Evolutionary conservation across 1,139 yeast genomes (phyloP), one percentile per base, ranked within the genome.

Genomic region (Wickerhamomyces sp.): DNA sequence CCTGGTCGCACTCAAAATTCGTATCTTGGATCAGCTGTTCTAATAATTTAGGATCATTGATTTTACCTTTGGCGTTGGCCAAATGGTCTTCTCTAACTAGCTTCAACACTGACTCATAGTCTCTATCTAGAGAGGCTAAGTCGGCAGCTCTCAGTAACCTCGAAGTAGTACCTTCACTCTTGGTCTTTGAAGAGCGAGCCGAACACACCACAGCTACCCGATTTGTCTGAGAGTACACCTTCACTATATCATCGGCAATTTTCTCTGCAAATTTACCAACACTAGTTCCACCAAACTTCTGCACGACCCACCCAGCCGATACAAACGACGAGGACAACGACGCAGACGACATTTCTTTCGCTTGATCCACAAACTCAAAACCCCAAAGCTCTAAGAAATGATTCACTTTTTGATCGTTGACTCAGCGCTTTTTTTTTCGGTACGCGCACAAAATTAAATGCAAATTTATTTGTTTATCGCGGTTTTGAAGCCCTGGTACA

Each of bases 241-340:
- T 78, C 40, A 89, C 85, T 38, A 92, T 88, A 49, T 88, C 87
- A 48, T 84, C 84, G 15, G 89, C 90, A 40, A 92, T 92, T 48
- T 81, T 76, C 39, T 73, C 78, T 7, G 97, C 87, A 61, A 90
- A 90, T 60, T 92, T 92, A 24, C 98, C 98, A 28, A 92, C 96
- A 33, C 95, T 82, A n/a, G 98, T 92, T 38, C 98, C 98, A 32
- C 98, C 98, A 56, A 87, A 92, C 63, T 92, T 92, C 61, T 92
- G 98, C 8, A 92, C 85, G 18, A 92, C 67, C 97, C 97, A 90
- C 3, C 57, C 57, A 5, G 32, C 45, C 3, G 42, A 37, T 9
- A 37, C 25, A 40, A 43, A 49, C 1, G 58, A 47, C 7, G 55
- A 48, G 1, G 52, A 49, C 3, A 52, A 35, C 6, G 57, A 54